Evolutionary conservation across 768 basidiomycete genomes (phyloP), one percentile per base, ranked within the genome.

Genomic region (Phlebiopsis flavidoalba): DNA sequence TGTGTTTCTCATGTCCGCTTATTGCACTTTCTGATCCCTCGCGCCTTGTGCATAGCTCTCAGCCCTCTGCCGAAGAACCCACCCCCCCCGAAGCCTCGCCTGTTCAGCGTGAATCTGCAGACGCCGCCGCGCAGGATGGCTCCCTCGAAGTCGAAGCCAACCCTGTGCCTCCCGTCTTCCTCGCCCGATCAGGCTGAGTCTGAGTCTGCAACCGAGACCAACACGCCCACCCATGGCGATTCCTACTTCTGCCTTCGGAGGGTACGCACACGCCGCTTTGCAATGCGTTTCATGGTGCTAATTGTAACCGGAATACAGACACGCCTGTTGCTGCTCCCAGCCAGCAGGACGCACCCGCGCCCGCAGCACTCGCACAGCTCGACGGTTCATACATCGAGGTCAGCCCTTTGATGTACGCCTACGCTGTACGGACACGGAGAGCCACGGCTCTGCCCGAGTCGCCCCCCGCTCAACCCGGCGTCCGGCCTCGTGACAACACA

Each of bases 371-470:
- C 21, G 40, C n/a, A 19, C 48, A 11, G 15, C 24, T 26, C 48
- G n/a, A 12, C 37, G 54, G 43, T 3, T 14, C 22, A 5, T 36
- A 53, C 54, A 15, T 21, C 17, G 24, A 43, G 36, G 54, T 43
- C 8, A 43, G 43, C 36, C 54, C 53, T 37, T 55, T 55, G 54
- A 55, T 37, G 54, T n/a, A 55, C 37, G 54, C 54, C 37, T 55
- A 55, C 24, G 54, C 54, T 11, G 54, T n/a, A n/a, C 54, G 15
- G 54, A 55, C 40, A 26, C 36, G n/a, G 54, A 55, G 21, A 55
- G 54, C 36, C 21, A 24, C 11, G 35, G 36, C 37, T 55, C 54
- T n/a, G 36, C 54, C 24, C n/a, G n/a, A n/a, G n/a, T 55, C 54
- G 17, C 54, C 54, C n/a, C 10, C 36, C 35, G 15, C 54, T 55